Base-by-base conservation (phyloP, 352 stramenopile species). In the Pythium phragmitis region DNA sequence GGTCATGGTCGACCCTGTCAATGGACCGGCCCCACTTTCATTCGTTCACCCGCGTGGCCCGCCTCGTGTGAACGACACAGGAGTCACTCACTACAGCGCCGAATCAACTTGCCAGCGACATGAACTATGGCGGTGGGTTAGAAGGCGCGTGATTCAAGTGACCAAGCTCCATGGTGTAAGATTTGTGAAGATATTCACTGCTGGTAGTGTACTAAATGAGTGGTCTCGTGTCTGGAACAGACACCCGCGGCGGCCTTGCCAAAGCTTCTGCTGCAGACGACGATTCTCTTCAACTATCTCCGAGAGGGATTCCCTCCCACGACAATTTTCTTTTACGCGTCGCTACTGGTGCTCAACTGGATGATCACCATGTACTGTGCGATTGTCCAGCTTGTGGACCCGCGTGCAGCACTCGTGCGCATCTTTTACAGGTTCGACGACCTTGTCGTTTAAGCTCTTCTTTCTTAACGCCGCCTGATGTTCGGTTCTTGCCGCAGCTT, bases 201-300 rank as follows among this genome's bases (percentile, higher is more conserved):
- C 26, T 30, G 26, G 13, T 1, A n/a, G 7, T 42, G 26, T 30
- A 30, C 26, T 30, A 30, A 30, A 30, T 30, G 26, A 30, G 21
- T 21, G 21, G 21, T 30, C 26, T 30, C 26, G 26, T 26, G 7
- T 42, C 41, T 23, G 17, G 26, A 30, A 7, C 19, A 87, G 77
- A 76, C 65, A 45, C 73, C 77, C 12, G 42, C 68, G 36, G 42
- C 80, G 26, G 78, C 82, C 39, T 47, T 82, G 4, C 78, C 78
- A 1, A 83, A 87, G 57, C 65, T 85, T 6, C 66, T 76, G 17
- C 79, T 83, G 30, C 74, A 85, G 57, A 82, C 72, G 42, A 73
- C 64, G 4, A 81, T 75, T 4, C 58, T 87, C 4, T 50, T 70
- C 26, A 61, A 66, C 3, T 85, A 87, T 51, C 56, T 85, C 1